Evolutionary conservation across 495 filamentous ascomycete genomes (phyloP), one percentile per base, ranked within the genome.

Genomic region (Tuber microsphaerosporum): DNA sequence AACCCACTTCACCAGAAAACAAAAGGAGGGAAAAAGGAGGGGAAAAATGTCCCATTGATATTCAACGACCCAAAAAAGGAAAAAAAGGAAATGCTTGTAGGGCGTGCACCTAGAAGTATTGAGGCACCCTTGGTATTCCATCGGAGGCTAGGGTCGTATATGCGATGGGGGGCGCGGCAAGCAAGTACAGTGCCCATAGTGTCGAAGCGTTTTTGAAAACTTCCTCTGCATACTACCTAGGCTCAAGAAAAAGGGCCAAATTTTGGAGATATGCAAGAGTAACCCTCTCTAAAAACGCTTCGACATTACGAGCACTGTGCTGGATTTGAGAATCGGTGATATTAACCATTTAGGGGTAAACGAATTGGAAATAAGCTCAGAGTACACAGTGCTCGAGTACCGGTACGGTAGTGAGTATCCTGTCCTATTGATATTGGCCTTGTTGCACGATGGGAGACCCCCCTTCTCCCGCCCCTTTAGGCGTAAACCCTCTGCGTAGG

Each of bases 311-410:
- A 41, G 10, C 10, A 43, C 8, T 43, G 42, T 9, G 10, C 42
- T 43, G 42, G 42, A 43, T 12, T 12, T 4, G 5, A 43, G 8
- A 43, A 43, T 43, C 42, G 1, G 42, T 43, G 73, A 79, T 73
- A 75, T 75, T 75, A 48, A 26, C 26, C 45, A 75, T 48, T 73
- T 73, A 42, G 48, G 26, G 45, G 65, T 71, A 70, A 77, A 43
- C 70, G 71, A 73, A 73, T 74, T 77, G 70, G 71, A 76, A 79
- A 77, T 79, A 79, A 77, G 71, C 77, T 79, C 75, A 77, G 56
- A 70, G 72, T 77, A 72, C 75, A 56, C 74, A 71, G 71, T 45
- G 10, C 12, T 45, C 12, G 75, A 79, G 74, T 70, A 72, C 72
- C 75, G 69, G 77, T 56, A 69, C 20, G 51, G 71, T 42, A 73